Evolutionary conservation across 2,329 filamentous ascomycete genomes (phyloP), one percentile per base, ranked within the genome.

Genomic region (Neofusicoccum cordaticola): DNA sequence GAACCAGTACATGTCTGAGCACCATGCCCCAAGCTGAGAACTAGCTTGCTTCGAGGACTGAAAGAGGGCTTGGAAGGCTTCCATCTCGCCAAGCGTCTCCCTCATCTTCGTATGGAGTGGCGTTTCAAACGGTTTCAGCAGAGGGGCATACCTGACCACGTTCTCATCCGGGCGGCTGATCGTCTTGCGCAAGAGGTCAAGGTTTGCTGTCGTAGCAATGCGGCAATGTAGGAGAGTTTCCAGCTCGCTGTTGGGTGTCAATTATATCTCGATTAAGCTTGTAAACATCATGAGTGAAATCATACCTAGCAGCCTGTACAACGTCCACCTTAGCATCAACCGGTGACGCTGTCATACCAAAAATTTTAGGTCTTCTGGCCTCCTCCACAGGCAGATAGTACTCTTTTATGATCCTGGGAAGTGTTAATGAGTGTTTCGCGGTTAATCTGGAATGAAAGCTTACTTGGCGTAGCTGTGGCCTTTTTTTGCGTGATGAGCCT

Each of bases 331-430:
- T 90, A 0, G 91, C 88, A 78, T 98, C 93, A 2, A 97, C 89
- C 0, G 95, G 95, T 0, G 95, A 98, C 7, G 95, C 95, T 1
- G 95, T 99, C 94, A 98, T 97, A 31, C 94, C 94, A 69, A 99
- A 90, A 19, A 99, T 88, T 42, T 88, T 89, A 3, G 95, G 95
- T 4, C 87, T 83, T 53, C 78, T 79, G 0, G 73, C 70, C 0
- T 82, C 78, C 1, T 74, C 69, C 35, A 83, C 80, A 2, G 83
- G 77, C 1, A 86, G 68, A 72, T 97, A 98, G 69, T 91, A 93
- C 65, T 96, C 90, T 70, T 91, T 93, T 78, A 99, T 91, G 65
- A 99, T 95, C 34, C 60, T 62, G 17, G 4, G 12, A n/a, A 17
- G 13, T 1, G 7, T 58, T 37, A 67, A 37, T 52, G 22, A 22